Percentiles rank a stretch among this genome's conserved stretches.
Evolutionary conservation across 306 rosid genomes (phyloP).

Genomic region (Cucumis hystrix): DNA sequence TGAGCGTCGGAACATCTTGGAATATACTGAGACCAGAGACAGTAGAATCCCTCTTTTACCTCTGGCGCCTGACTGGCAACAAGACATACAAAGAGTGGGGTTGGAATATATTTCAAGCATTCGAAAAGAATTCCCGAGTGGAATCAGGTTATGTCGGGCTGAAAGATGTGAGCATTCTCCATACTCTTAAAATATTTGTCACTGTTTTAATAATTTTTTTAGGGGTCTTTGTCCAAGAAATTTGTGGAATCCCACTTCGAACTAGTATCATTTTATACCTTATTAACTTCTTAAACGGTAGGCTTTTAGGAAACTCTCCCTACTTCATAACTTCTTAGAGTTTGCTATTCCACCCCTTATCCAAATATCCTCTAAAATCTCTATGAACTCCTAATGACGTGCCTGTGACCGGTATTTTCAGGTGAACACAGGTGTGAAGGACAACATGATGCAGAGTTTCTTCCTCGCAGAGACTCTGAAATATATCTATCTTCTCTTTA

Average conservation of each 20-base stretch:
- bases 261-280: too few species aligned
- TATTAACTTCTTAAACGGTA: too few species aligned
- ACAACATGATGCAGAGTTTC: constrained; percentile 96
- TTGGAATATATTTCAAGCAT: constrained; percentile 98
- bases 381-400: background rate
- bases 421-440: constrained; percentile 87
- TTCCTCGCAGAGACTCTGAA: constrained; percentile 97
- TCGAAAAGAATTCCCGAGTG: constrained; percentile 83
- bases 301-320: too few species aligned
- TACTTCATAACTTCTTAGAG: too few species aligned
- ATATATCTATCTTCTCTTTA: constrained; percentile 87
- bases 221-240: too few species aligned
- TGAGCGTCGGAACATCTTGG: constrained; percentile 97
- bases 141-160: constrained; percentile 95
- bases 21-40: constrained; percentile 98
- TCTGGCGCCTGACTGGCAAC: constrained; percentile 94
- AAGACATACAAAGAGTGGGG: constrained; percentile 99
- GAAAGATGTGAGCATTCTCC: constrained; percentile 64
- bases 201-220: background rate
- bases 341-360: too few species aligned
- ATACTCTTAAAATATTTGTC: background rate
- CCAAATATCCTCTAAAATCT: background rate
- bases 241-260: too few species aligned
- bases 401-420: constrained; percentile 19
- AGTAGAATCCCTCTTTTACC: constrained; percentile 87